Percentiles rank a stretch among this genome's conserved stretches.
These are phyloP conservation scores for Marasmius tenuissimus DNA, from an alignment of 1,284 basidiomycete species.

Conservation along the genomic window DNA sequence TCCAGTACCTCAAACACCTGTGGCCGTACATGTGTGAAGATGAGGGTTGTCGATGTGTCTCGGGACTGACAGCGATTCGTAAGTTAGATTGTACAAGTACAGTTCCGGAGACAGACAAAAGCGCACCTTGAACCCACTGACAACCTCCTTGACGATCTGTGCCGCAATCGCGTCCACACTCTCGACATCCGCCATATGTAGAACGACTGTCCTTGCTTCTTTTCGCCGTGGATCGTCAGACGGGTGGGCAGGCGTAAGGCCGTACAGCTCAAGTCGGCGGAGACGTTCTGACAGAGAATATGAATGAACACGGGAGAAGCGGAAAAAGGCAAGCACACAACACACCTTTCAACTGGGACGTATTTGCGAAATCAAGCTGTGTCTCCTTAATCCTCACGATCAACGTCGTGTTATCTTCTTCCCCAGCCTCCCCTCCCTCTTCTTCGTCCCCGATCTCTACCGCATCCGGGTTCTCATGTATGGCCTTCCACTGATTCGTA, in stretches of 20 bases:
- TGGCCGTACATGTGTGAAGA: conserved; percentile 75
- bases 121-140: conserved; percentile 71
- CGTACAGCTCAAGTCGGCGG: conserved; percentile 80
- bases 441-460: conserved; percentile 24
- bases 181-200: conserved; percentile 89
- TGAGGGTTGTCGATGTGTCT: conserved; percentile 59
- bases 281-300: conserved; percentile 61
- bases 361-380: conserved; percentile 70
- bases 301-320: conserved; percentile 79
- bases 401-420: conserved; percentile 76
- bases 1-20: conserved; percentile 60
- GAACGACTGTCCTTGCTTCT: conserved; percentile 77
- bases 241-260: conserved; percentile 75
- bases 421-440: conserved; percentile 20
- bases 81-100: conserved; percentile 4
- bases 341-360: not conserved
- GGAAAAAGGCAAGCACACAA: not conserved
- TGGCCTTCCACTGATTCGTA: conserved; percentile 79
- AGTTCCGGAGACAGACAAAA: not conserved
- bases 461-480: conserved; percentile 77
- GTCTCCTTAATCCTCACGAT: conserved; percentile 83
- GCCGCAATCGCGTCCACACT: conserved; percentile 83
- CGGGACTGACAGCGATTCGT: conserved; percentile 46
- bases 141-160: conserved; percentile 82
- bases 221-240: conserved; percentile 81